phyloP scores from a whole-genome alignment of 371 early-diverging fungal genomes.

The Umbelopsis sp. region DNA sequence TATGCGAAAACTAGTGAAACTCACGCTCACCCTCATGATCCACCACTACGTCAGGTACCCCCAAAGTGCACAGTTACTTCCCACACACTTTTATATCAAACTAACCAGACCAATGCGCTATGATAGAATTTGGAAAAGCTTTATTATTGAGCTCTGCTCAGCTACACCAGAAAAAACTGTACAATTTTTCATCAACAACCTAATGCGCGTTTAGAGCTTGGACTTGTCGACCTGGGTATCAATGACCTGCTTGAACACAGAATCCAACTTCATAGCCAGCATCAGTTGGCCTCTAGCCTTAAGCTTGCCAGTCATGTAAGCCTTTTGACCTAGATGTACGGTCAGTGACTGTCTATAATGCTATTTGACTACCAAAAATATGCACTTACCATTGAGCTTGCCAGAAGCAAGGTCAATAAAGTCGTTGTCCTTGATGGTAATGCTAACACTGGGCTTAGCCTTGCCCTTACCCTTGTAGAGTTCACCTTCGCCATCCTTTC shows the following conservation, averaged over 20 bases:
- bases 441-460: conserved; percentile 67
- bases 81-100: background rate
- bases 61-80: background rate
- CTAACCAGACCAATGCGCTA: background rate
- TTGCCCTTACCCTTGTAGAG: conserved; percentile 68
- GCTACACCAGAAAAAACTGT: background rate
- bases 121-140: background rate
- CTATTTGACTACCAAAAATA: background rate
- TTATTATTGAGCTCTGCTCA: conserved; percentile 10
- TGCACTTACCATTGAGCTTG: conserved; percentile 73
- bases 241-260: conserved; percentile 53
- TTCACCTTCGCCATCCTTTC: conserved; percentile 57
- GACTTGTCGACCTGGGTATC: conserved; percentile 42
- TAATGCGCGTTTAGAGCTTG: conserved; percentile 51
- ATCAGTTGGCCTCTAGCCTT: conserved; percentile 89
- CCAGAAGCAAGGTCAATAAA: conserved; percentile 85
- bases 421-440: conserved; percentile 73
- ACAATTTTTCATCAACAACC: conserved; percentile 9
- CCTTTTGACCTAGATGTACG: conserved; percentile 51
- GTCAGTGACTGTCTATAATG: background rate
- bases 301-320: conserved; percentile 89
- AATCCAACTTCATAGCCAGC: conserved; percentile 81
- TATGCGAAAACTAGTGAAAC: no score
- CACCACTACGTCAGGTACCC: no score
- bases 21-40: no score